Evolutionary conservation across 371 early-diverging fungal species (phyloP).

Genomic region (Mucor sp.): DNA sequence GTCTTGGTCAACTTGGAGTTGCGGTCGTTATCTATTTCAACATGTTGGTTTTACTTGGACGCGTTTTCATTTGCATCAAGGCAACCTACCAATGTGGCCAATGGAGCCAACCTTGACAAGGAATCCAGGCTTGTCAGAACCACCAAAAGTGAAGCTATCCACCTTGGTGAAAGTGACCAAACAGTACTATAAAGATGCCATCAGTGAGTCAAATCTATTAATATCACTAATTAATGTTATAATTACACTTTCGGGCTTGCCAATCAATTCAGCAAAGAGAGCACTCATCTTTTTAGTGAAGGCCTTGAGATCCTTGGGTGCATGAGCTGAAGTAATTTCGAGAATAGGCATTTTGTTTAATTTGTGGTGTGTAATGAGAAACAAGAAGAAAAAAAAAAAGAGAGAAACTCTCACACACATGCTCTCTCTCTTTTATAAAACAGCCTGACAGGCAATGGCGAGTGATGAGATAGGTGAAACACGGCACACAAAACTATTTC

Average conservation of each 20-base stretch:
- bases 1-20: constrained; percentile 32
- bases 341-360: constrained; percentile 43
- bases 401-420: not conserved
- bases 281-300: constrained; percentile 37
- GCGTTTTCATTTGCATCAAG: not conserved
- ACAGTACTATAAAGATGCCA: constrained; percentile 31
- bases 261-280: constrained; percentile 44
- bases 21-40: constrained; percentile 33
- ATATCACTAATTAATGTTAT: not conserved
- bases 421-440: too few species aligned
- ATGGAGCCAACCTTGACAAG: constrained; percentile 46
- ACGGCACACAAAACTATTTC: not conserved
- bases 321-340: constrained; percentile 37
- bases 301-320: constrained; percentile 39
- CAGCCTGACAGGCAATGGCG: too few species aligned
- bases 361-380: not conserved
- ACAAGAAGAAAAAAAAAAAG: constrained; percentile 12
- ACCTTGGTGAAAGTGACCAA: constrained; percentile 45
- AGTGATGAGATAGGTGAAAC: not conserved
- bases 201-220: not conserved
- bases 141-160: constrained; percentile 36
- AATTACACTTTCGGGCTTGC: constrained; percentile 57
- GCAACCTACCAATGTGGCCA: constrained; percentile 41
- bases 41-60: not conserved
- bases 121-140: constrained; percentile 36